Base-by-base conservation (phyloP, 768 basidiomycete species). In the Tylopilus plumbeoviolaceoides region DNA sequence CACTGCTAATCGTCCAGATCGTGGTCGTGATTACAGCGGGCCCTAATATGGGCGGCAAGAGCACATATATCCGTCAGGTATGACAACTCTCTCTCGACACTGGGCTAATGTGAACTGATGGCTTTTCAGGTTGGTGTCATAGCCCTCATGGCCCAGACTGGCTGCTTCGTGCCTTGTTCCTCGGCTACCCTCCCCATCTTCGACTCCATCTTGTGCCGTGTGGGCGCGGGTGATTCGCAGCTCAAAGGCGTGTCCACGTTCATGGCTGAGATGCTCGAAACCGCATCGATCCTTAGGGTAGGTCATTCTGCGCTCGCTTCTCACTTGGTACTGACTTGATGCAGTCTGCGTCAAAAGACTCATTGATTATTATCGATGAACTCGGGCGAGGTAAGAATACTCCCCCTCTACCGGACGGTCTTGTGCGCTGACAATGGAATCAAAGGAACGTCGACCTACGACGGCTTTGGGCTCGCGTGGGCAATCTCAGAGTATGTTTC, bases 201-300 rank as follows among this genome's bases (percentile, higher is more conserved):
- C 54, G 97, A 99, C 69, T 97, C 93, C 3, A 85, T 99, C 41
- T 72, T 98, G 11, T 97, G 95, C 52, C 80, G 97, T 57, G 95
- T 99, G 2, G 97, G 97, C 9, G 97, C 97, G 0, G 97, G 97
- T 0, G 97, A 99, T 67, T 95, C 91, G 67, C 95, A 98, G 66
- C 73, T 98, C 42, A 98, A 97, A 70, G 97, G 97, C 11, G 92
- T 99, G 0, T 95, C 93, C 23, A 99, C 95, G 0, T 99, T 99
- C 69, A 98, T 98, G 95, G 95, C 94, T 2, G 97, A 99, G 70
- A 98, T 98, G 97, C 78, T 99, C 27, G 97, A 99, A 70, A 98
- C 95, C 0, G 95, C 97, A 0, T 91, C 90, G 0, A 98, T 98
- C 62, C 78, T 99, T 40, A 80, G 87, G 62, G 92, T 91, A 35